A percentile compares a stretch with the other conserved stretches of the same genome.
Evolutionary conservation across 2,329 filamentous ascomycete genomes (phyloP).

Genomic region (Ustulina deusta): DNA sequence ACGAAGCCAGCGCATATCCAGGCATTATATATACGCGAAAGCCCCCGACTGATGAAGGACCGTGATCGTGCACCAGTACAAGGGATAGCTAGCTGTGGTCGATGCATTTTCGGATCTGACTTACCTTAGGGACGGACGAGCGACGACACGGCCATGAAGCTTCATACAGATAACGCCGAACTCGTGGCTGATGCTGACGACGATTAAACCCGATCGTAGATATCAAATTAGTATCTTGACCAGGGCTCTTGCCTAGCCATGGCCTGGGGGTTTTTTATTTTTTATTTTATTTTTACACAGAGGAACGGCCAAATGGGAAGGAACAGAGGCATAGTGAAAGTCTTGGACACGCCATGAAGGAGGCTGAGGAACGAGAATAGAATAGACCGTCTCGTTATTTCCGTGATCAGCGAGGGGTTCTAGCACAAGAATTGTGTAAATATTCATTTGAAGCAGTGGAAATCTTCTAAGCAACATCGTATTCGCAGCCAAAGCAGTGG

Average conservation of each 20-base stretch:
- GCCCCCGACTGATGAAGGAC: conserved; percentile 10
- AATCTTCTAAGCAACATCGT: background rate
- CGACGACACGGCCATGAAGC: conserved; percentile 22
- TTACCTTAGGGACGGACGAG: conserved; percentile 11
- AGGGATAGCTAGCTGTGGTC: conserved; percentile 11
- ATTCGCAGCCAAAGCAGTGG: background rate
- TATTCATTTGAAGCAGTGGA: conserved; percentile 3
- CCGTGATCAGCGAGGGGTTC: background rate
- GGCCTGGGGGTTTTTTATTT: too few species aligned
- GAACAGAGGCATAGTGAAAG: conserved; percentile 5
- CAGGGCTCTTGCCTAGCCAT: conserved; percentile 2
- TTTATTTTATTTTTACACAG: background rate
- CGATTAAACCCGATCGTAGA: conserved; percentile 9
- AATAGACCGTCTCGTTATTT: conserved; percentile 9
- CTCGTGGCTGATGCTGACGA: conserved; percentile 32
- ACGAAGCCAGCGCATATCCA: conserved; percentile 1
- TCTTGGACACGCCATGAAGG: background rate
- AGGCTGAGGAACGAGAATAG: conserved; percentile 20
- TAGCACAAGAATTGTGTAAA: background rate
- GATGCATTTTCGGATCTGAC: conserved; percentile 30
- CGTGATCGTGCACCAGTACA: conserved; percentile 9
- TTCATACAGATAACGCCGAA: conserved; percentile 8
- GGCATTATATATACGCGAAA: conserved; percentile 20
- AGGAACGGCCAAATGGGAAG: background rate
- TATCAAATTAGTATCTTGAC: conserved; percentile 24